Evolutionary conservation across 257 asterid species (phyloP).

Genomic region (Solanum bukasovii): DNA sequence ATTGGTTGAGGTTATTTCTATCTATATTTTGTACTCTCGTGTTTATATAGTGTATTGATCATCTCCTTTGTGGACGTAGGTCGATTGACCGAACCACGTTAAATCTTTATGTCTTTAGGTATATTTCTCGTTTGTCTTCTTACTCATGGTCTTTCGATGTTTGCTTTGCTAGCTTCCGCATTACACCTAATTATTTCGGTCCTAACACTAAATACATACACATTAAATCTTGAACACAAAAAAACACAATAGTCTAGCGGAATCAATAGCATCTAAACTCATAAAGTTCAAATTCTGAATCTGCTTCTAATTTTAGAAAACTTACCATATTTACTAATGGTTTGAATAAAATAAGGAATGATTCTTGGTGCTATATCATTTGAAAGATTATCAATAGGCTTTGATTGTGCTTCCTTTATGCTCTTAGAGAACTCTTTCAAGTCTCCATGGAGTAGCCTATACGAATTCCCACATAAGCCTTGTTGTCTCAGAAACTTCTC

Average conservation of each 20-base stretch:
- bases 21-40: too few species aligned
- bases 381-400: slow-evolving; percentile 18
- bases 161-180: too few species aligned
- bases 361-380: slow-evolving; percentile 19
- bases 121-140: too few species aligned
- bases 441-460: slow-evolving; percentile 27
- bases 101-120: too few species aligned
- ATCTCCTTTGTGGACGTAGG: too few species aligned
- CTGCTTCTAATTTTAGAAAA: background rate
- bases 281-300: background rate
- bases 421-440: slow-evolving; percentile 8
- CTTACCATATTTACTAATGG: background rate
- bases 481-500: slow-evolving; percentile 6
- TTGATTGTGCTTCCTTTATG: slow-evolving; percentile 14
- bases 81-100: too few species aligned
- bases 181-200: too few species aligned
- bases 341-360: slow-evolving; percentile 4
- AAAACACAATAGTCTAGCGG: background rate
- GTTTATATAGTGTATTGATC: too few species aligned
- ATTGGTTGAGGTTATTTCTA: too few species aligned
- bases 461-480: slow-evolving; percentile 25
- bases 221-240: too few species aligned
- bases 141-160: too few species aligned
- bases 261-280: background rate
- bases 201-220: too few species aligned